Evolutionary conservation across 2,329 filamentous ascomycete species (phyloP).

Genomic region (Neoascochyta sp.): DNA sequence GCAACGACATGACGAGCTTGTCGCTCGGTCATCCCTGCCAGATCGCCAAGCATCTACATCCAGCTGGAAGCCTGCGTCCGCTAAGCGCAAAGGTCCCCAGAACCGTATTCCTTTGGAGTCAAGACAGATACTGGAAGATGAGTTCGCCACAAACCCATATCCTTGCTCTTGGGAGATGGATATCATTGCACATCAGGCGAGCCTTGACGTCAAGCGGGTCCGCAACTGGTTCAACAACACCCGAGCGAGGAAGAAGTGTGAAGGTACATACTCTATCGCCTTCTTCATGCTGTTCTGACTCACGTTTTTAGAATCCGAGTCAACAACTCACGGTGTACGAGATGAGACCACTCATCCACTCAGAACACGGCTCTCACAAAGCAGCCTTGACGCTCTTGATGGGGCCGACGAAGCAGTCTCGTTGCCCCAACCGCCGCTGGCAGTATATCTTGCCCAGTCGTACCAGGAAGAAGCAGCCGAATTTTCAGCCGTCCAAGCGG

Average conservation of each 20-base stretch:
- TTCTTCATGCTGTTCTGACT: slow-evolving; percentile 4
- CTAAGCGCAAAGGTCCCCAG: slow-evolving; percentile 31
- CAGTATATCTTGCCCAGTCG: slow-evolving; percentile 34
- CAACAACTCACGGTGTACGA: too few species aligned
- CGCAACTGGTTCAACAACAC: slow-evolving; percentile 39
- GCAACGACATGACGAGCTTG: too few species aligned
- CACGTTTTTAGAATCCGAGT: slow-evolving; percentile 8
- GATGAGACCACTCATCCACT: slow-evolving; percentile 10
- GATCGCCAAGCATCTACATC: slow-evolving; percentile 11
- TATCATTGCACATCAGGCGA: slow-evolving; percentile 36
- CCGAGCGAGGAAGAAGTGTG: slow-evolving; percentile 29
- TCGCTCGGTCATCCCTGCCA: slow-evolving; percentile 7
- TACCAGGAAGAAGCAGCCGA: slow-evolving; percentile 33
- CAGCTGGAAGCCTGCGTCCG: slow-evolving; percentile 30
- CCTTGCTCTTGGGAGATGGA: slow-evolving; percentile 36
- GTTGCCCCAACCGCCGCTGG: slow-evolving; percentile 31
- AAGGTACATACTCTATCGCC: slow-evolving; percentile 21
- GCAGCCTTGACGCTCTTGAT: slow-evolving; percentile 30
- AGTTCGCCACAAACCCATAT: slow-evolving; percentile 35
- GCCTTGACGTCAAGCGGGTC: slow-evolving; percentile 35
- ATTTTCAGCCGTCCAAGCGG: slow-evolving; percentile 28
- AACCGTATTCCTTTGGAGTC: slow-evolving; percentile 31
- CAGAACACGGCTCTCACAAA: slow-evolving; percentile 24
- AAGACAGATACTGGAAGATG: slow-evolving; percentile 33
- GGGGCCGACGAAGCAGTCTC: slow-evolving; percentile 14